A percentile compares a stretch with the other conserved stretches of the same genome.
phyloP scores from a whole-genome alignment of 2,329 filamentous ascomycete genomes.

The Dothistroma septosporum region DNA sequence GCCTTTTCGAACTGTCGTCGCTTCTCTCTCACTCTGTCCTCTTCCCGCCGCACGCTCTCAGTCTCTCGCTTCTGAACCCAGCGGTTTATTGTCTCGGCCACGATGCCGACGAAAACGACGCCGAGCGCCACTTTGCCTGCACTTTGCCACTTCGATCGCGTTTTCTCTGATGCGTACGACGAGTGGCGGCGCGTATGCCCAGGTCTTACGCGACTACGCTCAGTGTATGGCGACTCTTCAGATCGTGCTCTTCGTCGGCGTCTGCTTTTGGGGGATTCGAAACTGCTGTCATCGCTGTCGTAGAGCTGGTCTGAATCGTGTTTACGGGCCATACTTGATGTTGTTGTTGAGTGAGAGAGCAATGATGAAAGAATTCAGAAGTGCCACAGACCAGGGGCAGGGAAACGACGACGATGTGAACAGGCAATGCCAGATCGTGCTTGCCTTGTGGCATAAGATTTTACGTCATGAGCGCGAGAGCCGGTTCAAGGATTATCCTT shows the following conservation, averaged over 20 bases:
- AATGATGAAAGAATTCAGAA: neutral
- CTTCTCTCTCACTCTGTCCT: constrained; percentile 6
- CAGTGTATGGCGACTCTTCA: neutral
- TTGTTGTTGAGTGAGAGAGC: neutral
- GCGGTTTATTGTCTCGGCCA: constrained; percentile 7
- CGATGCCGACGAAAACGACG: constrained; percentile 8
- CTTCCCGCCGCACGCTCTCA: constrained; percentile 9
- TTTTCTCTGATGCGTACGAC: constrained; percentile 1
- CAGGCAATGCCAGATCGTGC: neutral
- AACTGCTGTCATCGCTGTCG: constrained; percentile 13
- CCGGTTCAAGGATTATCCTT: neutral
- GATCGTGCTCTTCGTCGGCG: neutral
- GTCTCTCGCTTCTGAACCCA: constrained; percentile 16
- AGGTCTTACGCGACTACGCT: neutral
- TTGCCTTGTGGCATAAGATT: neutral
- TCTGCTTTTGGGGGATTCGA: neutral
- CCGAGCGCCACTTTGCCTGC: constrained; percentile 16
- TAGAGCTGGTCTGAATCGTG: constrained; percentile 6
- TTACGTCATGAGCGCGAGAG: neutral
- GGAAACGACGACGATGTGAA: neutral
- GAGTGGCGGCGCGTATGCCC: neutral
- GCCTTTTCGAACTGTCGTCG: constrained; percentile 14
- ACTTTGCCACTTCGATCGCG: constrained; percentile 1
- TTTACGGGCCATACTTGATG: constrained; percentile 4
- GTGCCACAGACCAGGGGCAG: neutral